Base-by-base conservation (phyloP, 805 yeast genomes). In the Candida chauliodis region DNA sequence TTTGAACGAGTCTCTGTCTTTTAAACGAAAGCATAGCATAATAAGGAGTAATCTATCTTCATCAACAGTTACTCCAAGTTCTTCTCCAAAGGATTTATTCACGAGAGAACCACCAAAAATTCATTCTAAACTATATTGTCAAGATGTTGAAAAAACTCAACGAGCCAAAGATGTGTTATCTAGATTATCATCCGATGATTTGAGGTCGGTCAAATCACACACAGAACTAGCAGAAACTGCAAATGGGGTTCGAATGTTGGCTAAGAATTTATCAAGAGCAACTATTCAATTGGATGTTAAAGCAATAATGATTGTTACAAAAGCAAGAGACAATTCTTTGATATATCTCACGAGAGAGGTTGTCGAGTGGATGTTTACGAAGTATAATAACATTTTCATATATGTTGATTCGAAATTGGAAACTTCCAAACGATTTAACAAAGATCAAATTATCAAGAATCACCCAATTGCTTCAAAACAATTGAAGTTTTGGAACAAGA, bases 271-370 rank as follows among this genome's bases (percentile, higher is more conserved):
- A 26, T 71, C 79, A 37, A 77, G 78, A 47, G 85, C 90, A 3
- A 81, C 84, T 3, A 79, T 88, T 19, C 80, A 79, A 49, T 59
- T 88, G 15, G 81, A 82, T 39, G 79, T 84, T 14, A 73, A 74
- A 31, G 78, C 85, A 13, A 77, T 88, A 14, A 73, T 88, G 78
- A 77, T 88, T 10, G 89, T 89, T 14, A 88, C 96, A n/a, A 88
- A 88, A 58, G 93, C 95, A 1, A 71, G 95, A 38, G 96, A 89
- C 55, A 81, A 84, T 49, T 79, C 88, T 5, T 63, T 89, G 37
- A 78, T 84, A 5, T 80, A 77, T 51, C 63, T 87, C 32, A 85
- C 96, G 0, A 69, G 91, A 41, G 93, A 85, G 51, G 66, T 89
- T 47, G 81, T 87, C 1, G 87, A 79, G 50, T 89, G 93, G 91